Evolutionary conservation across 179 eudicot species (phyloP).

Genomic region (Sideroxylon spinosum): DNA sequence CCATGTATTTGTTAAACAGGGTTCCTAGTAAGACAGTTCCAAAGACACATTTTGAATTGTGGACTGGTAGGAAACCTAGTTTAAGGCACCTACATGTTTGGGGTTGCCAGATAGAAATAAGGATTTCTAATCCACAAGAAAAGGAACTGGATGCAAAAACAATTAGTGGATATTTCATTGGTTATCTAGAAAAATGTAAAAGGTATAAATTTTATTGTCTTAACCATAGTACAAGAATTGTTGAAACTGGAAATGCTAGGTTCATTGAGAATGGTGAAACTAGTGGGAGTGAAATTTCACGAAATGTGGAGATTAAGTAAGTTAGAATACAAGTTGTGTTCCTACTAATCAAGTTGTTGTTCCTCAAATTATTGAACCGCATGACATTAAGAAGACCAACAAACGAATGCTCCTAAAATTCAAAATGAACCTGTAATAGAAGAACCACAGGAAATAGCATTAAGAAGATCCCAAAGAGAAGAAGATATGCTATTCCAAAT

Average conservation of each 20-base stretch:
- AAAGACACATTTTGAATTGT: conserved; percentile 10
- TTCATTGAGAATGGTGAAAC: no score
- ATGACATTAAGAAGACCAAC: neutral
- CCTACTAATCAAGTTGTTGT: neutral
- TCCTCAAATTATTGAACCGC: neutral
- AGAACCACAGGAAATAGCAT: no score
- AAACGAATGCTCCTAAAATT: neutral
- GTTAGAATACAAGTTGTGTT: neutral
- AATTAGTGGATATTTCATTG: conserved; percentile 8
- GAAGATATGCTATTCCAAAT: neutral
- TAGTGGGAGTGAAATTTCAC: neutral
- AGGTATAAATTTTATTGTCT: conserved; percentile 11
- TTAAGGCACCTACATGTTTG: conserved; percentile 15
- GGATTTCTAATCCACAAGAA: neutral
- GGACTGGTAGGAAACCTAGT: conserved; percentile 18
- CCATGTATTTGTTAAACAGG: conserved; percentile 5
- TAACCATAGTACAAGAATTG: conserved; percentile 3
- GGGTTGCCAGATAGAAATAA: conserved; percentile 2
- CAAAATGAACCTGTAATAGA: no score
- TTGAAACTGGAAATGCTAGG: neutral
- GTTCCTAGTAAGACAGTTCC: conserved; percentile 11
- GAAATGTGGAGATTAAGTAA: neutral
- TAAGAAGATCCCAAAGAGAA: no score
- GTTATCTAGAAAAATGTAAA: neutral
- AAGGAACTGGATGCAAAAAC: neutral